Evolutionary conservation across 768 basidiomycete species (phyloP).

Genomic region (Pisolithus tinctorius): DNA sequence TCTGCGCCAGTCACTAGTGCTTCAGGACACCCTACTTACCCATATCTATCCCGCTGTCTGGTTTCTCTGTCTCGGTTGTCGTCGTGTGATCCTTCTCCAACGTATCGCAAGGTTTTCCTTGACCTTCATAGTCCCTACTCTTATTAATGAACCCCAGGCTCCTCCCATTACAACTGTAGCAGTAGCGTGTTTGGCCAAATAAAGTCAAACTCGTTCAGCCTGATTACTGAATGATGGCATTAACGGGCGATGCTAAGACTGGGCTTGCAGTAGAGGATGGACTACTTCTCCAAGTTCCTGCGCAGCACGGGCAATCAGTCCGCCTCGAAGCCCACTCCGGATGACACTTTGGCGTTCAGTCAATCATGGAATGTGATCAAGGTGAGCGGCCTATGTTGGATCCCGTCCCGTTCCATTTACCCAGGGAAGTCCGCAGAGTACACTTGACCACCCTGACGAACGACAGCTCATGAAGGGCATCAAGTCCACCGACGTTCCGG

Average conservation of each 20-base stretch:
- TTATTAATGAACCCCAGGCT: too few species aligned
- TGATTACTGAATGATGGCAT: neutral
- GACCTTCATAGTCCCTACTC: too few species aligned
- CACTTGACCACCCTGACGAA: slow-evolving; percentile 84
- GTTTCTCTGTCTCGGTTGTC: too few species aligned
- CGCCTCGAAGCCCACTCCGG: slow-evolving; percentile 45
- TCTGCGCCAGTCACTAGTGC: too few species aligned
- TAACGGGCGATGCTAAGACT: neutral
- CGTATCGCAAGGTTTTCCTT: too few species aligned
- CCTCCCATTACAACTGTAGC: too few species aligned
- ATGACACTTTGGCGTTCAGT: slow-evolving; percentile 69
- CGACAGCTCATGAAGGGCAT: slow-evolving; percentile 81
- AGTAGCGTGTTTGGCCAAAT: too few species aligned
- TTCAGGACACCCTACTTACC: too few species aligned
- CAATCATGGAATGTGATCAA: slow-evolving; percentile 71
- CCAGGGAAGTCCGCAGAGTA: slow-evolving; percentile 45
- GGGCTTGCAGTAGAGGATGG: slow-evolving; percentile 40
- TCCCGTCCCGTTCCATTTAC: slow-evolving; percentile 3
- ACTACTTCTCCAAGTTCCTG: slow-evolving; percentile 83
- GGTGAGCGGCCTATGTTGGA: slow-evolving; percentile 32
- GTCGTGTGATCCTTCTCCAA: too few species aligned
- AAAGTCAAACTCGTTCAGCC: too few species aligned
- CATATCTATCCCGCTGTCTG: too few species aligned
- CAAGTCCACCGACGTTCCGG: slow-evolving; percentile 72
- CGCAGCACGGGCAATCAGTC: slow-evolving; percentile 35